Base-by-base conservation (phyloP, 345 rosid genomes). In the Sisymbrium irio region DNA sequence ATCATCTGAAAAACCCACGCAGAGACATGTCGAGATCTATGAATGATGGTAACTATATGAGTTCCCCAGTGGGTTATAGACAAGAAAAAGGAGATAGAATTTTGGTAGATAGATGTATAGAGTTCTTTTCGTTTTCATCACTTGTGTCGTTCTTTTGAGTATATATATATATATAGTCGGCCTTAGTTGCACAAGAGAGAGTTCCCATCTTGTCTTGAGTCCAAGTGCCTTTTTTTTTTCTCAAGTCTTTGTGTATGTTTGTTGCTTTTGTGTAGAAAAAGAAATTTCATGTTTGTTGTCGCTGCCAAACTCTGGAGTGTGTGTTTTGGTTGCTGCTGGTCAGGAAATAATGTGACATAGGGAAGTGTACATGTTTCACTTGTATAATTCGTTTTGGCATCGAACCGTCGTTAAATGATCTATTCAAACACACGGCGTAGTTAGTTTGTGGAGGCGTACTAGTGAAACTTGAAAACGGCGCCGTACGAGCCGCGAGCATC, bases 61-160 rank as follows among this genome's bases (percentile, higher is more conserved):
- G 18, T 28, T 30, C 32, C 4, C 6, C 30, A 49, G 66, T 58
- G 73, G 78, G 56, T 58, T 57, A 30, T 30, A 47, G 27, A 47
- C 9, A 19, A 27, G 6, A 36, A 19, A 4, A 18, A 30, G 36
- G 11, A 50, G 32, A 68, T 68, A 63, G 46, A 83, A 71, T 83
- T 77, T 73, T 80, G 75, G 72, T 83, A 66, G 72, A 32, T 76
- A 77, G 80, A 72, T 76, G 70, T 69, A 69, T 69, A 63, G 79
- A 69, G 79, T 66, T 36, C 41, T 41, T 69, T n/a, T 61, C 49
- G 14, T 67, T 60, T 65, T 47, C 41, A 47, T 28, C 61, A 4
- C 40, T 37, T 54, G 35, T 66, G 51, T 47, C 50, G 40, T 50
- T 40, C 13, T 53, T 62, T 12, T 25, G 27, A 36, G 72, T 65